phyloP scores from a whole-genome alignment of 495 filamentous ascomycete species.

The Penicillium bovifimosum region DNA sequence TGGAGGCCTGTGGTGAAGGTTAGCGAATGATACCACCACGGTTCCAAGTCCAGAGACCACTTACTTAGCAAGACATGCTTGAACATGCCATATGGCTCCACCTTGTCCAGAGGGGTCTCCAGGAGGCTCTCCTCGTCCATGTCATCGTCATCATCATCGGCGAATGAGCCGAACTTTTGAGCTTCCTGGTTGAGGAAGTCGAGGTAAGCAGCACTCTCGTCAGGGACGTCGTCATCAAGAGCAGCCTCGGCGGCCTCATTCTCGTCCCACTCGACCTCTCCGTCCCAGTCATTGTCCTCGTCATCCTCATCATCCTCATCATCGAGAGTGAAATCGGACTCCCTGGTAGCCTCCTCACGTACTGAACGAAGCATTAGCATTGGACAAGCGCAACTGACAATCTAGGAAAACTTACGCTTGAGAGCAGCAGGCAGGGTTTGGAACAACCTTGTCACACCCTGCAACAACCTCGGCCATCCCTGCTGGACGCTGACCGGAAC shows the following conservation, averaged over 20 bases:
- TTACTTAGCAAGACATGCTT: conserved; percentile 74
- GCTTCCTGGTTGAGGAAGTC: conserved; percentile 95
- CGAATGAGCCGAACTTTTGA: conserved; percentile 68
- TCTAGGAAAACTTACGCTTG: conserved; percentile 54
- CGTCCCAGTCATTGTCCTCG: conserved; percentile 61
- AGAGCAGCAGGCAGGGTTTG: conserved; percentile 81
- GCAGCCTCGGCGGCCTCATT: conserved; percentile 51
- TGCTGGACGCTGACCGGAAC: conserved; percentile 85
- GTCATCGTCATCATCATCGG: conserved; percentile 77
- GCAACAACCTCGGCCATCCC: conserved; percentile 92
- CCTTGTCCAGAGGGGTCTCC: conserved; percentile 87
- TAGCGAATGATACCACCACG: conserved; percentile 10
- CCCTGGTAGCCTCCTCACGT: conserved; percentile 88
- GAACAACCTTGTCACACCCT: conserved; percentile 88
- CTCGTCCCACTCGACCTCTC: conserved; percentile 66
- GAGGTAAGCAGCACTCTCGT: conserved; percentile 90
- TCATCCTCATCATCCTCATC: conserved; percentile 75
- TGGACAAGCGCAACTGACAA: not conserved
- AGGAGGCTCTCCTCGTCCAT: conserved; percentile 87
- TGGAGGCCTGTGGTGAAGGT: conserved; percentile 61
- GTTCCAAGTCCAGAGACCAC: conserved; percentile 27
- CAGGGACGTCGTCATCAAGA: conserved; percentile 61
- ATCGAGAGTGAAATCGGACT: conserved; percentile 72
- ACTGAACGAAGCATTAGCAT: conserved; percentile 39
- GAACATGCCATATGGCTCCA: conserved; percentile 91